These are phyloP conservation scores for Aethionema arabicum DNA, from an alignment of 345 rosid species.

Conservation along the genomic window DNA sequence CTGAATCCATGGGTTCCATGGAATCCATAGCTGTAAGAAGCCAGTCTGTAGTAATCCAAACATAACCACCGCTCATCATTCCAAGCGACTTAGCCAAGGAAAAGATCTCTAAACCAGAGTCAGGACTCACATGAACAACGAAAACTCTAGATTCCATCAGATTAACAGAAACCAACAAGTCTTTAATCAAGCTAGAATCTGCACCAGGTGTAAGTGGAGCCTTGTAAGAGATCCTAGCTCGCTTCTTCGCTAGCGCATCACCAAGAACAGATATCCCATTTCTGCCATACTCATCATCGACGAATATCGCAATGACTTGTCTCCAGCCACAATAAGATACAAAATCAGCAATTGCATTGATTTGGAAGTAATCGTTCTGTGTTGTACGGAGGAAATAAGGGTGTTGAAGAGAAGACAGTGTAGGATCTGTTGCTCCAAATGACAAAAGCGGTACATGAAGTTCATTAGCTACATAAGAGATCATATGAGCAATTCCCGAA, in stretches of 20 bases:
- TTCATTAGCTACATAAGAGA: constrained; percentile 67
- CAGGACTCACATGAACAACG: constrained; percentile 91
- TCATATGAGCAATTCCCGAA: constrained; percentile 84
- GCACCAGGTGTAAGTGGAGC: constrained; percentile 73
- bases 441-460: constrained; percentile 72
- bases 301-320: constrained; percentile 80
- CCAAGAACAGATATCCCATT: constrained; percentile 71
- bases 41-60: constrained; percentile 98
- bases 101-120: constrained; percentile 71
- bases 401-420: constrained; percentile 58
- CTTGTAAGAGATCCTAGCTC: constrained; percentile 70
- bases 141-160: constrained; percentile 84
- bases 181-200: constrained; percentile 42
- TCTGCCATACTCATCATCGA: constrained; percentile 93
- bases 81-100: constrained; percentile 68
- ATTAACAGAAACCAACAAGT: constrained; percentile 61
- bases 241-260: constrained; percentile 73
- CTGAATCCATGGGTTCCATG: constrained; percentile 39
- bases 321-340: constrained; percentile 66
- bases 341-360: constrained; percentile 77
- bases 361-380: constrained; percentile 73
- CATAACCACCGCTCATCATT: constrained; percentile 73
- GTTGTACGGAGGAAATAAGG: constrained; percentile 69
- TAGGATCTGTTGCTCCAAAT: constrained; percentile 71
- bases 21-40: constrained; percentile 77